A percentile compares a stretch with the other conserved stretches of the same genome.
These are phyloP conservation scores for Pyrenochaeta sp. DNA, from an alignment of 2,329 filamentous ascomycete species.

Conservation along the genomic window DNA sequence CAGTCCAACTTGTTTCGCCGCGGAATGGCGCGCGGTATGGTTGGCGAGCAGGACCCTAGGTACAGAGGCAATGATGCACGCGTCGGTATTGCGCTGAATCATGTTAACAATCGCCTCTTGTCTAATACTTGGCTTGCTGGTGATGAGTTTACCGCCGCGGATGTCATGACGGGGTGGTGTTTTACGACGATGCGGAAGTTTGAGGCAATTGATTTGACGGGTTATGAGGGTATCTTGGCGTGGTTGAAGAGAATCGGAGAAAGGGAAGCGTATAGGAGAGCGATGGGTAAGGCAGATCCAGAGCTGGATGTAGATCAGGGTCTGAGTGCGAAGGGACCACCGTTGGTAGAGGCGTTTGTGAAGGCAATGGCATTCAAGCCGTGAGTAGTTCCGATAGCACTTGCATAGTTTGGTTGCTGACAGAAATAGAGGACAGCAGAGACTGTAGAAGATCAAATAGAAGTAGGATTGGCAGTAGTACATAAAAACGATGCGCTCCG, in stretches of 20 bases:
- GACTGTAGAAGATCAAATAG: background rate
- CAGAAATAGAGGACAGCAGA: constrained; percentile 1
- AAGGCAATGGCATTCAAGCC: constrained; percentile 34
- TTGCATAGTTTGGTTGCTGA: constrained; percentile 7
- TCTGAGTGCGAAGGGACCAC: constrained; percentile 39
- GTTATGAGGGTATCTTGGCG: constrained; percentile 39
- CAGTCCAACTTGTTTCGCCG: constrained; percentile 48
- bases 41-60: constrained; percentile 45
- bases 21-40: constrained; percentile 39
- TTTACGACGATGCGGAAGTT: constrained; percentile 70
- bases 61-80: constrained; percentile 44
- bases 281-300: constrained; percentile 67
- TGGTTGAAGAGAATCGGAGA: constrained; percentile 40
- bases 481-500: background rate
- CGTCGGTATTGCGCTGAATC: constrained; percentile 51
- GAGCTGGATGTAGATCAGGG: constrained; percentile 46
- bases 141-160: constrained; percentile 69
- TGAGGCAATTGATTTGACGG: constrained; percentile 48
- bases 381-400: constrained; percentile 14
- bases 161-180: constrained; percentile 69
- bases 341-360: constrained; percentile 22
- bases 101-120: constrained; percentile 60
- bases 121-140: constrained; percentile 66
- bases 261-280: constrained; percentile 47
- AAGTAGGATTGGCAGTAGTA: background rate